Conservation (phyloP, 306 rosid species). For the Astragalus membranaceus region DNA sequence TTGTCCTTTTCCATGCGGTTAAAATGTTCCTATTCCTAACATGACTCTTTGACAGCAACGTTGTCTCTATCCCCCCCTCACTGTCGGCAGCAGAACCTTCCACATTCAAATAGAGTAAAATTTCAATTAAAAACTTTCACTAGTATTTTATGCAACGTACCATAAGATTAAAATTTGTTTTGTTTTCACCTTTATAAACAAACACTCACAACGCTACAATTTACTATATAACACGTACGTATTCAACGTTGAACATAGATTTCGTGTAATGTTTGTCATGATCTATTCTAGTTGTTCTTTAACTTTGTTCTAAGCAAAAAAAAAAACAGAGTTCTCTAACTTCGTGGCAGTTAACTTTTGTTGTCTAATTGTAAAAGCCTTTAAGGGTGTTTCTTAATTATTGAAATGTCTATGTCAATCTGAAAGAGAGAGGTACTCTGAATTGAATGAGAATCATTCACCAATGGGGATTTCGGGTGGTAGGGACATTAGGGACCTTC, state of each 20-base stretch:
- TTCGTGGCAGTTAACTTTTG: not conserved
- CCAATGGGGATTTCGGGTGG: not conserved
- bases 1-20: slow-evolving; percentile 29
- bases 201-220: no score
- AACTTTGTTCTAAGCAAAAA: not conserved
- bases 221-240: no score
- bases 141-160: no score
- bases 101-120: not conserved
- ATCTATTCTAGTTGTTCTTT: not conserved
- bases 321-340: not conserved
- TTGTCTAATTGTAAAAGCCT: not conserved
- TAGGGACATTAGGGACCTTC: slow-evolving; percentile 8
- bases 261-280: not conserved
- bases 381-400: not conserved
- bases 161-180: no score
- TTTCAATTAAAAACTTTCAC: no score
- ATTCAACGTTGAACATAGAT: not conserved
- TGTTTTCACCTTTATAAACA: no score
- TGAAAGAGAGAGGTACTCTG: not conserved
- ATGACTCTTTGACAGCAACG: slow-evolving; percentile 25
- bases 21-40: slow-evolving; percentile 13
- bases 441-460: not conserved
- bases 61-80: slow-evolving; percentile 1
- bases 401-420: not conserved
- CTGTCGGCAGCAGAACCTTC: slow-evolving; percentile 33